phyloP scores from a whole-genome alignment of 1,284 basidiomycete genomes.

The Trichosporon sp. region DNA sequence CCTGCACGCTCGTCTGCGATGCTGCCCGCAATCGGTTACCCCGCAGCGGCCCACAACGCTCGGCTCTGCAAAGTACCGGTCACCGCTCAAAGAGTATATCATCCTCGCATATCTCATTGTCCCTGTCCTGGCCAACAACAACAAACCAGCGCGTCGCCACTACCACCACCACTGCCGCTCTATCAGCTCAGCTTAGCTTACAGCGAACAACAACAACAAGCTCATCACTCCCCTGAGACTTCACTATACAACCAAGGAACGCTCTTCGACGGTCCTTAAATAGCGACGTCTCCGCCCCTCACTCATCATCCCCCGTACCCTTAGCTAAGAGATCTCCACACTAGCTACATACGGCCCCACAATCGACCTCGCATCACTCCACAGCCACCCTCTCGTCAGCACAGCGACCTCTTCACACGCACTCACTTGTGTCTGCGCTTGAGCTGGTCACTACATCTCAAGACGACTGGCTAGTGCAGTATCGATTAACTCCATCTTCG shows the following conservation, averaged over 20 bases:
- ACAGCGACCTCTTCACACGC: background rate
- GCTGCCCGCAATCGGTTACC: background rate
- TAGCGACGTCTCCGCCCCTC: background rate
- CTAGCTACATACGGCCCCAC: background rate
- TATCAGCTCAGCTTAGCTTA: background rate
- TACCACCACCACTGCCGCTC: background rate
- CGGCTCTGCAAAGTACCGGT: background rate
- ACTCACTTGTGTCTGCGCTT: too few relatives aligned
- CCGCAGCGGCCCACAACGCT: background rate
- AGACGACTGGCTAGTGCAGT: background rate
- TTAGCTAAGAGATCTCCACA: background rate
- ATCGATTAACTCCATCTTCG: background rate
- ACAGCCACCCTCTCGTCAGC: background rate
- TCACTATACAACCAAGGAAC: background rate
- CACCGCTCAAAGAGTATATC: background rate
- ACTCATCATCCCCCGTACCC: background rate
- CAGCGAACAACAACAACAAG: background rate
- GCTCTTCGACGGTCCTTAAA: background rate
- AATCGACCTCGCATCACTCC: background rate
- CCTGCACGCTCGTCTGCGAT: too few relatives aligned
- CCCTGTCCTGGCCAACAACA: background rate
- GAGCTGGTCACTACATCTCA: too few relatives aligned
- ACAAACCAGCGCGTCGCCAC: background rate
- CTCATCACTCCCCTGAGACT: background rate
- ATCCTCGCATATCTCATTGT: background rate